Percentiles rank a stretch among this genome's conserved stretches.
Conservation (phyloP, 371 early-diverging fungal species). For the Lichtheimia ramosa region DNA sequence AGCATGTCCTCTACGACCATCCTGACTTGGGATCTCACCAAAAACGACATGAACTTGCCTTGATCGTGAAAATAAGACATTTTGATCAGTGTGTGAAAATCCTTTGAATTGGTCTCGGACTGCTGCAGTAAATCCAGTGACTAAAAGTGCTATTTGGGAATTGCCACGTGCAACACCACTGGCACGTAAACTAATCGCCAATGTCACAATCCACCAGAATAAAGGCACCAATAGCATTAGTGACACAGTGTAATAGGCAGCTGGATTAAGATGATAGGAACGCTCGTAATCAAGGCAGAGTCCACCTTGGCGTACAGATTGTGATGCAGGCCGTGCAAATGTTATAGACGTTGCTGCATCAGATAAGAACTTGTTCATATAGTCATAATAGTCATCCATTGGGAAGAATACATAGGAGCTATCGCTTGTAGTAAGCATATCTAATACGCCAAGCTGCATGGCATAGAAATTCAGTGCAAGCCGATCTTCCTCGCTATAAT, state of each 20-base stretch:
- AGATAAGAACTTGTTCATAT: no score
- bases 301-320: not conserved
- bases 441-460: conserved; percentile 6
- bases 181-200: conserved; percentile 8
- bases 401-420: no score
- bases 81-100: conserved; percentile 9
- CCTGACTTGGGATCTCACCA: conserved; percentile 4
- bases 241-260: not conserved
- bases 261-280: conserved; percentile 4
- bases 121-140: conserved; percentile 13
- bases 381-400: no score
- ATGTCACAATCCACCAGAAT: conserved; percentile 13
- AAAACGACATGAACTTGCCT: conserved; percentile 3
- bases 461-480: conserved; percentile 11
- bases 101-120: conserved; percentile 12
- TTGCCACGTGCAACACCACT: conserved; percentile 19
- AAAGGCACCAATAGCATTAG: conserved; percentile 6
- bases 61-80: conserved; percentile 2
- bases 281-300: not conserved
- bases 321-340: no score
- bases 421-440: not conserved
- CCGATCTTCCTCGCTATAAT: not conserved
- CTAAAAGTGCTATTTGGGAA: conserved; percentile 12
- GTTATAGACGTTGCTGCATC: no score
- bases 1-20: conserved; percentile 5